Base-by-base conservation (phyloP, 176 grass and related monocot species). In the sorghum (Sorghum bicolor) region DNA sequence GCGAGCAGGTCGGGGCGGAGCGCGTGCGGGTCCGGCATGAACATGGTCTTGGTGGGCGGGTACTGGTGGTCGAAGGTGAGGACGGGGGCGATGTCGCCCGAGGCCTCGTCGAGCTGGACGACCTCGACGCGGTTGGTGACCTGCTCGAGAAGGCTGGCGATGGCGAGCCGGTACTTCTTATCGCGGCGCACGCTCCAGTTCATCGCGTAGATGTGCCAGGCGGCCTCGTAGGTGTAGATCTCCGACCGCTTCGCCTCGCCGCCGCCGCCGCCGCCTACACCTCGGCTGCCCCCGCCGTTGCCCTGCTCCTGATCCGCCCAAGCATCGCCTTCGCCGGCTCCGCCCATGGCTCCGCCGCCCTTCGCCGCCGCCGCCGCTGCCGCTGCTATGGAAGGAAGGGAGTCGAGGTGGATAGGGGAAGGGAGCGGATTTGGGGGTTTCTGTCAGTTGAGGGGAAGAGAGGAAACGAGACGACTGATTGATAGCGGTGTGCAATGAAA, bases 161-260 rank as follows among this genome's bases (percentile, higher is more conserved):
- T 94, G 81, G 96, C 93, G 26, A 99, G 89, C 12, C 96, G 96
- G 91, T 99, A 99, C 86, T 92, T 93, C 86, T 91, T 96, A 86
- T 99, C 93, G 26, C 96, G 96, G 68, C 96, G 96, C 34, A 96
- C 96, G 89, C 96, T 99, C 93, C 96, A 99, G 89, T 99, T 99
- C 96, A 99, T 99, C 69, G 85, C 91, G 93, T 96, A 99, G 87
- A 99, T 89, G 91, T 91, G 91, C 96, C 96, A 99, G 1, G 74
- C 83, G 20, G 96, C 96, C 86, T 99, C 96, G 86, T 99, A 99
- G 14, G 96, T 96, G 91, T 99, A 99, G 96, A 99, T 99, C 96
- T 99, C 93, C 58, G 96, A 96, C 70, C 93, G 82, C 91, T 96
- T 95, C 69, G 92, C 93, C 89, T 94, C 93, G 61, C 86, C 93